Evolutionary conservation across 2,329 filamentous ascomycete species (phyloP).

Genomic region (Diaporthe sp.): DNA sequence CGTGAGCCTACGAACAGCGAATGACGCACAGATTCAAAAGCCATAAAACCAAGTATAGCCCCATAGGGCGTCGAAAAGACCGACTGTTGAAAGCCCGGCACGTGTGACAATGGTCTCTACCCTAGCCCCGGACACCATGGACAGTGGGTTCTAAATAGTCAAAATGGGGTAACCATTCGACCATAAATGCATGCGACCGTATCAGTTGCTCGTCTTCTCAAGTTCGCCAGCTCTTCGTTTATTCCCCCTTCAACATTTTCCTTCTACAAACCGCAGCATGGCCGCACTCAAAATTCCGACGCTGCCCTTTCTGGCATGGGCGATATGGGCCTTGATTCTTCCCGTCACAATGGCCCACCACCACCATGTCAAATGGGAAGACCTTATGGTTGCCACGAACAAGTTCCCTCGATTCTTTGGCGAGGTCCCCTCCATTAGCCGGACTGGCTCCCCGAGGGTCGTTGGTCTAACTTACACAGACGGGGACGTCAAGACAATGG

Average conservation of each 20-base stretch:
- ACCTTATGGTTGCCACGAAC: background rate
- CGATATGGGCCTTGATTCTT: background rate
- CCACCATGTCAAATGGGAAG: background rate
- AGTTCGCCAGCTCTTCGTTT: background rate
- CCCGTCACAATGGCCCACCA: background rate
- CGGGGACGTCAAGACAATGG: no score
- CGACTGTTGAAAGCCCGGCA: background rate
- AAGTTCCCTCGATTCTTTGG: background rate
- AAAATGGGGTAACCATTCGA: background rate
- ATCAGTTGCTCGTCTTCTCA: background rate
- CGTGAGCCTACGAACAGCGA: background rate
- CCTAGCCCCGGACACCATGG: background rate
- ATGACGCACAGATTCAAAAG: background rate
- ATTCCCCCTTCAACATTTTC: no score
- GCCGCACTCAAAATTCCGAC: background rate
- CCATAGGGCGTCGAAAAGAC: background rate
- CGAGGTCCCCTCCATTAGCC: background rate
- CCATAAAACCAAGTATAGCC: background rate
- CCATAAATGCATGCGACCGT: no score
- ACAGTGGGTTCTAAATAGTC: no score
- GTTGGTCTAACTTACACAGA: no score
- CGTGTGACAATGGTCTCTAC: background rate
- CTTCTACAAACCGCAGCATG: background rate
- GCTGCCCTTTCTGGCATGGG: background rate
- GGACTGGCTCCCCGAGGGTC: background rate